Evolutionary conservation across 805 yeast species (phyloP), one percentile per base, ranked within the genome.

Genomic region (Cyberlindnera petersonii): DNA sequence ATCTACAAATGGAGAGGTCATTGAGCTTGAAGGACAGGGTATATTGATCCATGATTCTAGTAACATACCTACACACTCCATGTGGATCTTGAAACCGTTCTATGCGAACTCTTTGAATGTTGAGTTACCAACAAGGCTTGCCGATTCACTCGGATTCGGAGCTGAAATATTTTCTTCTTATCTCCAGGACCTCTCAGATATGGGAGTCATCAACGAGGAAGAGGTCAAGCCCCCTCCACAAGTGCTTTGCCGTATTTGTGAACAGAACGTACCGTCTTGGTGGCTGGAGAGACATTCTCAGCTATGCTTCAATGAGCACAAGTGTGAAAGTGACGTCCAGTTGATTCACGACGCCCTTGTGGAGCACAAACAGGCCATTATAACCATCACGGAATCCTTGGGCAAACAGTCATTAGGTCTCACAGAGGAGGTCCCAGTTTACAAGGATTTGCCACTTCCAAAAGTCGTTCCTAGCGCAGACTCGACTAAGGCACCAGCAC

Each of bases 1-100:
- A n/a, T 63, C 75, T 0, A 78, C 80, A 15, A 77, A 79, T 50
- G 83, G 82, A 6, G 77, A 72, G 9, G 63, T 74, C 13, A 74
- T 81, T 8, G 91, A 86, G 48, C 65, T 89, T 27, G 98, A 91
- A 59, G 98, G 96, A 1, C 97, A 91, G 55, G 98, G 98, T 3
- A 82, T 93, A 9, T 60, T 91, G 16, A 81, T 93, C 8, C 83
- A 78, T 47, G 84, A 82, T 54, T 59, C 69, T 3, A 69, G 79
- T 0, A 67, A 72, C 13, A 56, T 72, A 26, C 89, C 91, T 1
- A 69, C 82, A 0, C 94, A 87, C 59, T 79, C 96, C 1, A 85
- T 93, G 85, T 91, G 98, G 98, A 79, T 91, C 4, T 71, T 93
- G 6, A 82, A 85, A 51, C 95, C 94, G 3, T 82, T 80, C 60